Evolutionary conservation across 306 rosid genomes (phyloP), one percentile per base, ranked within the genome.

Genomic region (Dryas alaskensis): DNA sequence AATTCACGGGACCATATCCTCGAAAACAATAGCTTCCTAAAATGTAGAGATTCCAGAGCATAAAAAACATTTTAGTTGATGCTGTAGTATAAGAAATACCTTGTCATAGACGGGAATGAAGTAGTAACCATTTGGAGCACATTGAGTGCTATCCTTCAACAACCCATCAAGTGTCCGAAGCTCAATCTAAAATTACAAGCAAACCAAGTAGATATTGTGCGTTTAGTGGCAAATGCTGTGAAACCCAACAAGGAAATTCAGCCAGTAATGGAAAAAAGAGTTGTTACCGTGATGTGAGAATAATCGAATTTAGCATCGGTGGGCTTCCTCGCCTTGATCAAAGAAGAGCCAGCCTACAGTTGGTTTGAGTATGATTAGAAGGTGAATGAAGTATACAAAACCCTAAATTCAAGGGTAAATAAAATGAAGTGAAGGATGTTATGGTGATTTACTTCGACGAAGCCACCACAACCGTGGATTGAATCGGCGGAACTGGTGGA

Each of bases 111-210:
- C 99, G 8, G 99, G 99, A 86, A 95, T 92, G 84, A 95, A 95
- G 87, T 95, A 95, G 81, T 95, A 92, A 75, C 99, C 99, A 81
- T 92, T 95, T 14, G 99, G 99, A 78, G 98, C 96, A 81, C 99
- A 95, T 52, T 95, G 99, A 63, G 99, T 88, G 25, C 92, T 88
- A 78, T 95, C 99, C 86, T 92, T 95, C 46, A 95, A 92, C 25
- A 95, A 76, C 27, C 97, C 99, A 85, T 95, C 99, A 75, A 88
- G 84, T 0, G 97, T 95, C 60, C 86, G 93, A 79, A 95, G 98
- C 89, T 95, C 99, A 78, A 95, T 92, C 99, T 95, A 76, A 75
- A 82, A 76, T 72, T 64, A 48, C 42, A 43, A 40, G 3, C 61
- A 27, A 37, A 50, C 12, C 27, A 60, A 63, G n/a, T 57, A 43